Evolutionary conservation across 106 monocot species (phyloP).

Genomic region (Iris macrosiphon): DNA sequence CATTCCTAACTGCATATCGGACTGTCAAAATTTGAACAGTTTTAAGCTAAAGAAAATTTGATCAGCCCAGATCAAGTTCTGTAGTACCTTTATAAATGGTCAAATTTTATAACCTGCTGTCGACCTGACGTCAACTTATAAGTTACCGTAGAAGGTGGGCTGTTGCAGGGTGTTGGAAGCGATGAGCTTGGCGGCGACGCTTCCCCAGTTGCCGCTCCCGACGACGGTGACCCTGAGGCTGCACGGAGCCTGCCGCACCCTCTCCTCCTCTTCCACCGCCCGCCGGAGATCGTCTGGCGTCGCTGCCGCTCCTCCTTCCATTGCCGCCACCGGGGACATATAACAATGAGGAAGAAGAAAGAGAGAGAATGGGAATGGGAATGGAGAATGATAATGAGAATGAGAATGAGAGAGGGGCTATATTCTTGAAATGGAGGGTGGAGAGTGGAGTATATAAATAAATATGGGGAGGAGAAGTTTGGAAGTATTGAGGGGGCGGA

Average conservation of each 20-base stretch:
- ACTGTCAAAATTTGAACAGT: too few relatives aligned
- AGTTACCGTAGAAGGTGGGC: slow-evolving; percentile 49
- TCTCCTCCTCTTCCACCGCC: not conserved
- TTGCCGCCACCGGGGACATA: not conserved
- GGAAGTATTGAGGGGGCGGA: not conserved
- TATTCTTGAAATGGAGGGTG: not conserved
- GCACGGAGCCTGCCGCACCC: not conserved
- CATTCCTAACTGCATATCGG: too few relatives aligned
- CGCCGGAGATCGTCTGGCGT: too few relatives aligned
- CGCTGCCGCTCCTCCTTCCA: too few relatives aligned
- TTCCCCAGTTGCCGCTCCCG: slow-evolving; percentile 96
- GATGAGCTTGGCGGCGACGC: slow-evolving; percentile 83
- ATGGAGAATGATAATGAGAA: too few relatives aligned
- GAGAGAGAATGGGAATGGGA: not conserved
- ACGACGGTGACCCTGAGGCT: slow-evolving; percentile 51
- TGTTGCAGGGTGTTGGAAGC: slow-evolving; percentile 67
- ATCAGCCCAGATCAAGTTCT: too few relatives aligned
- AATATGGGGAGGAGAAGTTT: not conserved
- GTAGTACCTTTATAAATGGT: too few relatives aligned
- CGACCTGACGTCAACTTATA: too few relatives aligned
- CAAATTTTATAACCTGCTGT: too few relatives aligned
- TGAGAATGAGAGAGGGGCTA: not conserved
- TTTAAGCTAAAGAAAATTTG: too few relatives aligned
- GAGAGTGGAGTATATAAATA: not conserved
- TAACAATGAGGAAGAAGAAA: not conserved